Base-by-base conservation (phyloP, 1,139 yeast genomes). In the Schizosaccharomyces versatilis region DNA sequence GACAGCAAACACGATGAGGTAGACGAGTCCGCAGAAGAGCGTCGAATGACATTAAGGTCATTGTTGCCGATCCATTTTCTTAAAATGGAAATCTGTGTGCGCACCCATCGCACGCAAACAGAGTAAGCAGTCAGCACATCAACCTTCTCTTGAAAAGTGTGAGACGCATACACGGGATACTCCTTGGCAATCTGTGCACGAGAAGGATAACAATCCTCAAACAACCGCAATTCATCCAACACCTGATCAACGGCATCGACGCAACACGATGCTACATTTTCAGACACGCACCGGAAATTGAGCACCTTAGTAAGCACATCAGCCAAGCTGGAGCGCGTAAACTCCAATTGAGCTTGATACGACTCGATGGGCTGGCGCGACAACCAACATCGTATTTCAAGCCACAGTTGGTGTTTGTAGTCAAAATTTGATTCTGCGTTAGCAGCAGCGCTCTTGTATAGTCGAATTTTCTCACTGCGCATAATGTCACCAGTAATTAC, bases 401-500 rank as follows among this genome's bases (percentile, higher is more conserved):
- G 14, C 49, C 49, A 44, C 38, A 44, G 32, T 8, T 17, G 10
- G 15, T 44, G 38, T 10, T 32, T 19, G 15, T 44, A 44, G 8
- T 44, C 32, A 24, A 32, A 19, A 19, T 19, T 8, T 17, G 7
- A 15, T 6, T 32, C 49, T 8, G 19, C 32, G 10, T n/a, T 32
- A 8, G 49, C 19, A 17, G 49, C 19, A 8, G 49, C 49, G 6
- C 19, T 44, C 32, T 44, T 44, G 10, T 36, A 63, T 68, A 68
- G 67, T 70, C 72, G 52, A 69, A 68, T 78, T 68, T 88, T 90
- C 65, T 90, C 98, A 8, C 93, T 82, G 47, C 81, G 75, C 17
- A 90, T 86, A 53, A 90, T 95, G 65, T 90, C 98, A 60, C 98
- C 97, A 2, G 94, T 88, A 42, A 90, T 73, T 1, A 90, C 98